Percentiles rank a stretch among this genome's conserved stretches.
phyloP scores from a whole-genome alignment of 805 yeast genomes.

The Kuraishia hungarica region DNA sequence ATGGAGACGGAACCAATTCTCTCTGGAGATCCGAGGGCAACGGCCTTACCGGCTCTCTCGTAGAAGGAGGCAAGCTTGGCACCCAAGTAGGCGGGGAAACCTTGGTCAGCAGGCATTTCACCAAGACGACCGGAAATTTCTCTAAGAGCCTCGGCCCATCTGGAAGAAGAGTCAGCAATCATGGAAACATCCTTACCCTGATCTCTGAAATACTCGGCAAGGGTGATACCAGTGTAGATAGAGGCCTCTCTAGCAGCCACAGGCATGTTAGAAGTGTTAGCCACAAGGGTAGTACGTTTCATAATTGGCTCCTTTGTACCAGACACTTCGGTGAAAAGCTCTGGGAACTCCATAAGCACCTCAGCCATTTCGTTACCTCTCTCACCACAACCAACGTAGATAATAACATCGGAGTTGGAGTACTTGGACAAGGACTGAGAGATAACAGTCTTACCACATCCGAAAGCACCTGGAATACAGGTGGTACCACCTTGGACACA shows the following conservation, averaged over 20 bases:
- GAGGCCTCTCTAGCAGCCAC: conserved; percentile 99
- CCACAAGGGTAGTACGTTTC: conserved; percentile 98
- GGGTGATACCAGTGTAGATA: conserved; percentile 96
- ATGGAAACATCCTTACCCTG: conserved; percentile 98
- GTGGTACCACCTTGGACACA: conserved; percentile 99
- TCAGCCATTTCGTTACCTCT: conserved; percentile 99
- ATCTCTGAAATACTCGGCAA: conserved; percentile 99
- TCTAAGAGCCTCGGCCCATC: conserved; percentile 99
- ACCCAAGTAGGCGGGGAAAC: conserved; percentile 99
- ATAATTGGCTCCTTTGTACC: conserved; percentile 97
- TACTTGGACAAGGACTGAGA: conserved; percentile 95
- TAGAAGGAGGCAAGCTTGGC: conserved; percentile 98
- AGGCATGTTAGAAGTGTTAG: conserved; percentile 99
- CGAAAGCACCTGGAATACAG: conserved; percentile 99
- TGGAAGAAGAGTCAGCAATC: conserved; percentile 99
- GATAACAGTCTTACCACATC: conserved; percentile 98
- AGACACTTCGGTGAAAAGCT: conserved; percentile 78
- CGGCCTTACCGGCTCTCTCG: conserved; percentile 98
- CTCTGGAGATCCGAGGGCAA: conserved; percentile 92
- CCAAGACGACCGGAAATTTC: conserved; percentile 99
- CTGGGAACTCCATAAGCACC: conserved; percentile 99
- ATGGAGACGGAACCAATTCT: conserved; percentile 98
- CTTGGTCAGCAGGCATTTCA: conserved; percentile 99
- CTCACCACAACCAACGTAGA: conserved; percentile 94
- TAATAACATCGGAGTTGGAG: conserved; percentile 94